Conservation (phyloP, 1,139 yeast genomes). For the Spathaspora sp. region DNA sequence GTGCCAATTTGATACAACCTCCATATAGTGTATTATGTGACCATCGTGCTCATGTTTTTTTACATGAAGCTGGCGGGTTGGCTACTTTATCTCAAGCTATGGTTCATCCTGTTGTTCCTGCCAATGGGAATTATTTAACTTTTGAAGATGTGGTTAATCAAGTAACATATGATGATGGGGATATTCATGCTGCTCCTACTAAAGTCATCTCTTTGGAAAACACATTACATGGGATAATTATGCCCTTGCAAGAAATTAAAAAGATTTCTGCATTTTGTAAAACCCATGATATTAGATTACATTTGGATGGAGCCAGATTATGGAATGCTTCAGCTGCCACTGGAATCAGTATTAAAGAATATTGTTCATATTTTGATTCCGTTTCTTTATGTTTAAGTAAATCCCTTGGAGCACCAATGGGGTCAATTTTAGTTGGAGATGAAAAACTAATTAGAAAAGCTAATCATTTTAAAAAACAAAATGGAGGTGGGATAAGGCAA, state of each 20-base stretch:
- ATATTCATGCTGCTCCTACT: constrained; percentile 89
- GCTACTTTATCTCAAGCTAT: constrained; percentile 89
- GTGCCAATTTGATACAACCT: constrained; percentile 79
- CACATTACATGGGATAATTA: constrained; percentile 79
- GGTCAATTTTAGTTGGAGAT: constrained; percentile 81
- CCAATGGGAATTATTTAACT: constrained; percentile 73
- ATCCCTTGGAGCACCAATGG: constrained; percentile 93
- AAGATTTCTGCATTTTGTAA: constrained; percentile 73
- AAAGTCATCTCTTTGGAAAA: constrained; percentile 82
- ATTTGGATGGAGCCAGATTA: constrained; percentile 93
- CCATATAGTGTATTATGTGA: constrained; percentile 87
- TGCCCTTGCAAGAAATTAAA: constrained; percentile 78
- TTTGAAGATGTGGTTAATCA: constrained; percentile 66
- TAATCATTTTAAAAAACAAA: constrained; percentile 86
- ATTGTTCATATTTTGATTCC: constrained; percentile 79
- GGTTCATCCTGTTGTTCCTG: constrained; percentile 81
- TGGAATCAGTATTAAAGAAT: constrained; percentile 66
- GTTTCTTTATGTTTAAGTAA: constrained; percentile 88
- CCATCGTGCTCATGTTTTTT: constrained; percentile 78
- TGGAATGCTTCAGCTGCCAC: constrained; percentile 88
- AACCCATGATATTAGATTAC: constrained; percentile 62
- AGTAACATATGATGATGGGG: constrained; percentile 74
- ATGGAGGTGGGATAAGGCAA: constrained; percentile 95
- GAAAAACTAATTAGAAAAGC: constrained; percentile 63
- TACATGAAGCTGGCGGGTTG: constrained; percentile 87